Percentiles rank a stretch among this genome's conserved stretches.
Conservation (phyloP, 2,329 filamentous ascomycete species). For the Curvularia hawaiiensis region DNA sequence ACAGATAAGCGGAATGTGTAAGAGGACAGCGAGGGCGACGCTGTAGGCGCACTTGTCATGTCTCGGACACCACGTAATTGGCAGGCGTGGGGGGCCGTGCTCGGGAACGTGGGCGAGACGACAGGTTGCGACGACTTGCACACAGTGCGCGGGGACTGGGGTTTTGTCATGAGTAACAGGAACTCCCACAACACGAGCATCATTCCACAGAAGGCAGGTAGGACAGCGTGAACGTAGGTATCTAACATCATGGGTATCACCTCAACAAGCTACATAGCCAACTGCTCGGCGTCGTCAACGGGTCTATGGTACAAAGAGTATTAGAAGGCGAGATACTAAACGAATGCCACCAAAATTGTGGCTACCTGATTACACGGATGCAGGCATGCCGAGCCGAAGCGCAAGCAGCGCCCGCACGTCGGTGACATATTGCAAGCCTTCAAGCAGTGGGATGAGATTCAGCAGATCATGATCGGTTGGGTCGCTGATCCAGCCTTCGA, state of each 20-base stretch:
- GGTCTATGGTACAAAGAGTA: slow-evolving; percentile 40
- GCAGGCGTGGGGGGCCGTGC: slow-evolving; percentile 12
- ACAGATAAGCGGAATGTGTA: slow-evolving; percentile 31
- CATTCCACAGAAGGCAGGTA: slow-evolving; percentile 9
- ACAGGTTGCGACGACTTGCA: slow-evolving; percentile 20
- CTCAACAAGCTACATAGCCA: slow-evolving; percentile 35
- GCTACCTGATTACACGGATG: slow-evolving; percentile 32
- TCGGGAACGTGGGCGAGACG: slow-evolving; percentile 19
- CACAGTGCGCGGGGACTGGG: slow-evolving; percentile 4
- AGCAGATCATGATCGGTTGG: slow-evolving; percentile 95
- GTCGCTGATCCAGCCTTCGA: slow-evolving; percentile 99
- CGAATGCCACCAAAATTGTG: slow-evolving; percentile 17
- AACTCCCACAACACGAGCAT: slow-evolving; percentile 20
- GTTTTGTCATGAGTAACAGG: slow-evolving; percentile 21
- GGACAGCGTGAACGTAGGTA: slow-evolving; percentile 19
- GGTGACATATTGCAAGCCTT: slow-evolving; percentile 94
- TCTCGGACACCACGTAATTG: slow-evolving; percentile 10
- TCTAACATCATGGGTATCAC: slow-evolving; percentile 42
- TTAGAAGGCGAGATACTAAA: slow-evolving; percentile 32
- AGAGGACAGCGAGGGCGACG: slow-evolving; percentile 18
- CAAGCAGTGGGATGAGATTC: slow-evolving; percentile 88
- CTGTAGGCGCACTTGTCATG: slow-evolving; percentile 17
- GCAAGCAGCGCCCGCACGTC: slow-evolving; percentile 92
- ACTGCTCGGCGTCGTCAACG: slow-evolving; percentile 30
- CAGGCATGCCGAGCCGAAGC: slow-evolving; percentile 78